Evolutionary conservation across 2,329 filamentous ascomycete species (phyloP).

Genomic region (Didymella arachidicola): DNA sequence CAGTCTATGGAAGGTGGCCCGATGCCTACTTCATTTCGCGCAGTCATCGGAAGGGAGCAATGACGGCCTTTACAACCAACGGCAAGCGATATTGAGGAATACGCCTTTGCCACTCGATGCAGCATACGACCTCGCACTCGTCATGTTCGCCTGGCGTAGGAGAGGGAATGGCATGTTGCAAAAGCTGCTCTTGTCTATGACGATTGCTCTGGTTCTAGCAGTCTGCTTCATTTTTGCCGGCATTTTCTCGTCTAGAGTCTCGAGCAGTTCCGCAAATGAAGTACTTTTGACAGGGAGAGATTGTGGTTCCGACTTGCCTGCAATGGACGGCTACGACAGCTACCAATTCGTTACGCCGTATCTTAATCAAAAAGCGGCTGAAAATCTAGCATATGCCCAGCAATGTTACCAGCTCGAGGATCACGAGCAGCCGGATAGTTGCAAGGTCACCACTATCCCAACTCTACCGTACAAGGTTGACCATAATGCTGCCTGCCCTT

Average conservation of each 20-base stretch:
- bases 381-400: conserved; percentile 20
- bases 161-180: not conserved
- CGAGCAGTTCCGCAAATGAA: conserved; percentile 41
- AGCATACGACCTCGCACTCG: conserved; percentile 10
- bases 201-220: not conserved
- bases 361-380: conserved; percentile 14
- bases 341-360: not conserved
- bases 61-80: conserved; percentile 44
- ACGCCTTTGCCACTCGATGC: conserved; percentile 23
- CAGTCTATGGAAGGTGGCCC: conserved; percentile 27
- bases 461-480: not conserved
- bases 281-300: conserved; percentile 38
- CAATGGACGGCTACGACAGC: not conserved
- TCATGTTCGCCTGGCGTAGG: conserved; percentile 3
- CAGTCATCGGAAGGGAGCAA: conserved; percentile 13
- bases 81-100: conserved; percentile 48
- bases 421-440: conserved; percentile 15
- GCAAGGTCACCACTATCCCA: conserved; percentile 2
- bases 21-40: conserved; percentile 21
- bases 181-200: not conserved
- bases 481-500: conserved; percentile 7
- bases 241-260: conserved; percentile 46
- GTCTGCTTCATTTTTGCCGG: conserved; percentile 15
- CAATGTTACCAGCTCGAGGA: conserved; percentile 22
- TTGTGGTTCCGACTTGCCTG: conserved; percentile 23